A percentile compares a stretch with the other conserved stretches of the same genome.
Evolutionary conservation across 352 stramenopile genomes (phyloP).

Genomic region (Hyphochytrium catenoides): DNA sequence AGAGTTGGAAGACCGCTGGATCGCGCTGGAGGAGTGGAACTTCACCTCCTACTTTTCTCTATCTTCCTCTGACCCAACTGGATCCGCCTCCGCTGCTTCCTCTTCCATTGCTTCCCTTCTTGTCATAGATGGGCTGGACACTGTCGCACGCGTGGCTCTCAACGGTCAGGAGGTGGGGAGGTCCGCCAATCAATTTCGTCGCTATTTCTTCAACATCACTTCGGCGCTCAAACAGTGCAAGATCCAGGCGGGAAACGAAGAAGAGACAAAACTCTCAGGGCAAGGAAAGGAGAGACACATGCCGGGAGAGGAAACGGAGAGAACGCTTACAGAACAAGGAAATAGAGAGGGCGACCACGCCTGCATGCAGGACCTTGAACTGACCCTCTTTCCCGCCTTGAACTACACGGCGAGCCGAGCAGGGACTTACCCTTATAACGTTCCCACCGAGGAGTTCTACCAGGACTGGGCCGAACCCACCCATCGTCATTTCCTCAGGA

Average conservation of each 20-base stretch:
- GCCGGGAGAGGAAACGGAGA: no score
- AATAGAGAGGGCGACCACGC: no score
- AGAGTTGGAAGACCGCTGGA: slow-evolving; percentile 31
- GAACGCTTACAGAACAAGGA: no score
- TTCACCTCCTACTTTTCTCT: slow-evolving; percentile 10
- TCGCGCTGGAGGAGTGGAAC: slow-evolving; percentile 33
- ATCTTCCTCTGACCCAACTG: slow-evolving; percentile 19
- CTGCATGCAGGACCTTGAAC: slow-evolving; percentile 12
- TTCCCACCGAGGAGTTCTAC: slow-evolving; percentile 37
- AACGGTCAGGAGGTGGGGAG: slow-evolving; percentile 23
- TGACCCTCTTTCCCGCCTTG: not conserved
- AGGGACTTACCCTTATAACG: slow-evolving; percentile 33
- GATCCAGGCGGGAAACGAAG: slow-evolving; percentile 30
- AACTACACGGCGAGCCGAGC: slow-evolving; percentile 6
- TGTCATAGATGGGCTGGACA: slow-evolving; percentile 38
- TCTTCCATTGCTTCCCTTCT: slow-evolving; percentile 7
- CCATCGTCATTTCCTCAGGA: slow-evolving; percentile 46
- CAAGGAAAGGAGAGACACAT: no score
- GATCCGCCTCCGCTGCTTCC: slow-evolving; percentile 12
- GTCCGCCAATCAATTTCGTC: slow-evolving; percentile 33
- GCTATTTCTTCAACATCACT: slow-evolving; percentile 20
- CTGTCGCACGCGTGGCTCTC: slow-evolving; percentile 27
- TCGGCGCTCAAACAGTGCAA: slow-evolving; percentile 6
- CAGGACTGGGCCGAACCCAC: slow-evolving; percentile 51
- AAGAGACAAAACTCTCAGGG: slow-evolving; percentile 22